Evolutionary conservation across 148 eudicot genomes (phyloP).

Genomic region (Arctostaphylos glauca): DNA sequence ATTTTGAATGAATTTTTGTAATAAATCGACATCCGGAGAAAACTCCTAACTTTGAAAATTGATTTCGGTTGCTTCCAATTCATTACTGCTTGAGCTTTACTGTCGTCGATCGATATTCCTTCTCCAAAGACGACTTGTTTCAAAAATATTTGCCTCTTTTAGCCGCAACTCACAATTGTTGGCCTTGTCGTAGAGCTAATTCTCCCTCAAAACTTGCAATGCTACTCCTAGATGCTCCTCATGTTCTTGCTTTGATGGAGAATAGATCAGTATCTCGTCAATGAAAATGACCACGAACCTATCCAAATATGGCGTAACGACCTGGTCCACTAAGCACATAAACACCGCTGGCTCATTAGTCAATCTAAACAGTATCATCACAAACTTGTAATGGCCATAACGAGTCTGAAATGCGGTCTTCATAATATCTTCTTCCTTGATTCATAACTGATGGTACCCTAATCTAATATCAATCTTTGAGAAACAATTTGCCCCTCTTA

Average conservation of each 20-base stretch:
- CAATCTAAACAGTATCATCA: not conserved
- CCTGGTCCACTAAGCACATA: not conserved
- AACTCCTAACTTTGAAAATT: no score
- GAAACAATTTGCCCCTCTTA: not conserved
- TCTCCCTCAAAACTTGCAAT: not conserved
- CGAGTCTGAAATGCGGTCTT: not conserved
- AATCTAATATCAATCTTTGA: conserved; percentile 3
- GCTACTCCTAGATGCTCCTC: not conserved
- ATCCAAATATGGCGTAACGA: not conserved
- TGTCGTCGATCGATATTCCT: not conserved
- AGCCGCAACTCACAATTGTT: conserved; percentile 10
- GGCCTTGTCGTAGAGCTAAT: not conserved
- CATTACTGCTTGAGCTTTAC: not conserved
- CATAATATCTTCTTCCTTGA: not conserved
- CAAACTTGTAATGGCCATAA: conserved; percentile 6
- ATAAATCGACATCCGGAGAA: no score
- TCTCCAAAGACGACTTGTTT: not conserved
- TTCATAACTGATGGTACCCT: not conserved
- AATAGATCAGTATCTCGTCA: not conserved
- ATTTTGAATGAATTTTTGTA: no score
- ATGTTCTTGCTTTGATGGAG: not conserved
- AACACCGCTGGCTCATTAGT: not conserved
- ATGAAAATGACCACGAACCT: not conserved
- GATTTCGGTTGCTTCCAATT: not conserved
- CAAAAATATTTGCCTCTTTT: not conserved